These are phyloP conservation scores for Solanum etuberosum DNA, from an alignment of 257 asterid species.

Conservation along the genomic window DNA sequence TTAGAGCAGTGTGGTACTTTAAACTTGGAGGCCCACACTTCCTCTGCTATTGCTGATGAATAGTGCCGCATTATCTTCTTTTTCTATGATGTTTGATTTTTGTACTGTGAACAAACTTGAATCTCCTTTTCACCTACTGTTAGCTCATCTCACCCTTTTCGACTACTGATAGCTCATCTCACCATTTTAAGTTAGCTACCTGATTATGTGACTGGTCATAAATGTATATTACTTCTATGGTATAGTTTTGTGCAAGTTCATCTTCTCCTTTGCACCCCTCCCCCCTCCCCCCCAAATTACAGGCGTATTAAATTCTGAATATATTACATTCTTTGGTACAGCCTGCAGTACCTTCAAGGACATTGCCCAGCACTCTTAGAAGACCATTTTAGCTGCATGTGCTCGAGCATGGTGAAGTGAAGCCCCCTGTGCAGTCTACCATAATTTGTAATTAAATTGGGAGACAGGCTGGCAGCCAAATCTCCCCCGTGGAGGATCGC, in stretches of 20 bases:
- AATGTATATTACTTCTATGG: background rate
- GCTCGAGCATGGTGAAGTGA: conserved; percentile 30
- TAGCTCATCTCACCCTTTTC: background rate
- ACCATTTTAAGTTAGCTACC: background rate
- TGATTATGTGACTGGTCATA: background rate
- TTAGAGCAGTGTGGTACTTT: background rate
- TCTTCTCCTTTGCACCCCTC: background rate
- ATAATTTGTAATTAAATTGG: conserved; percentile 20
- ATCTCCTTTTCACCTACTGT: background rate
- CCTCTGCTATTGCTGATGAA: background rate
- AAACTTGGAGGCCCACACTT: background rate
- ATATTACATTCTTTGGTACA: conserved; percentile 16
- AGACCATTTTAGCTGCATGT: conserved; percentile 51
- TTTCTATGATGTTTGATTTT: background rate
- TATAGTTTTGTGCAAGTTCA: background rate
- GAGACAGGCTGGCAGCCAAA: conserved; percentile 1
- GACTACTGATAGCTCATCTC: background rate
- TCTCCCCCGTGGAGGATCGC: background rate
- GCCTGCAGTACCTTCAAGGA: conserved; percentile 44
- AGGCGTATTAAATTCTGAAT: background rate
- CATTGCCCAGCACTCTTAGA: conserved; percentile 47
- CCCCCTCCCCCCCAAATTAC: background rate
- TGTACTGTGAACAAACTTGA: background rate
- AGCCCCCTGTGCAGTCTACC: conserved; percentile 12
- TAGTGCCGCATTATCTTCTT: background rate